Base-by-base conservation (phyloP, 2,329 filamentous ascomycete species). In the Ceratocystis ficicola region DNA sequence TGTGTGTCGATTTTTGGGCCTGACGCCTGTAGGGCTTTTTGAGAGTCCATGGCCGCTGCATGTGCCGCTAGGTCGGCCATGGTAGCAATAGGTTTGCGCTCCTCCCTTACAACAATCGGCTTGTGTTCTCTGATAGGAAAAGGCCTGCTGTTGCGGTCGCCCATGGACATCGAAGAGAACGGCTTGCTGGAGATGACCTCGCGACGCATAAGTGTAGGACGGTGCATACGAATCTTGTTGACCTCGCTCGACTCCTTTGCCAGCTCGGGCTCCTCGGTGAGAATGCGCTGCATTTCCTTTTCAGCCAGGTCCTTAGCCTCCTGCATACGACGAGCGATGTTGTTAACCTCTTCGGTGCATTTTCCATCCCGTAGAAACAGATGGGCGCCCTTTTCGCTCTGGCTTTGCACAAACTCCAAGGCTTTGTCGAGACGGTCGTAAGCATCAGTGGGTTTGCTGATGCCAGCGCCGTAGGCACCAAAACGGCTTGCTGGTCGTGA, bases 291-390 rank as follows among this genome's bases (percentile, higher is more conserved):
- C 69, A 84, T 79, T 73, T 89, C 85, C 63, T 79, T 79, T 52
- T 78, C 78, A 17, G 86, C 84, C 64, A 83, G 76, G 41, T 82
- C 81, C 63, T 85, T 78, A 0, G 90, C 84, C 65, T 86, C 81
- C 7, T 76, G 76, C 55, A 95, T 81, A 17, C 84, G 83, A 66
- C 80, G 78, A 71, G 85, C 83, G 64, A 92, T 87, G 60, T 84
- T 86, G 30, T 80, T 78, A 48, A 96, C 81, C 74, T 95, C 90
- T 20, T 84, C 81, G n/a, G 79, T 81, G 75, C 92, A 96, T 71
- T 94, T 87, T 10, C 91, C 92, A 64, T 91, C 88, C 28, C 92
- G 85, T n/a, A 96, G 79, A 68, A 94, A 90, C 72, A 95, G 89
- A 72, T 95, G 91, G 0, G 92, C 92, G 2, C 88, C 92, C 65